phyloP scores from a whole-genome alignment of 257 asterid genomes.

The Sherardia arvensis region DNA sequence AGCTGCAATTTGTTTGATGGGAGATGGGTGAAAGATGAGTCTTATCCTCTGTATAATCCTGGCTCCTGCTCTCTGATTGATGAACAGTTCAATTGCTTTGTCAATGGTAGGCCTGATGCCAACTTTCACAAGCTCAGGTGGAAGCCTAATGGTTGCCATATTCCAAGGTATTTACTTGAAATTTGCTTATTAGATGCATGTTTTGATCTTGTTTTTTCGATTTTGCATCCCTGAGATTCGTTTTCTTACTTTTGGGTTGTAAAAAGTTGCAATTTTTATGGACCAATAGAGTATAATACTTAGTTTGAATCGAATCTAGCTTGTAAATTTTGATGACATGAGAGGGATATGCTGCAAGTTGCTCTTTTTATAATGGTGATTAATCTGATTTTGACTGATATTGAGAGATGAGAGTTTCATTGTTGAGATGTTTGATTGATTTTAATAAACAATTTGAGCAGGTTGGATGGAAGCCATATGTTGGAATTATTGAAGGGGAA shows the following conservation, averaged over 20 bases:
- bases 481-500: conserved; percentile 54
- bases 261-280: not conserved
- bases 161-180: conserved; percentile 51
- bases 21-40: conserved; percentile 75
- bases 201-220: not conserved
- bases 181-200: not conserved
- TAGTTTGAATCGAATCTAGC: not conserved
- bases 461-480: conserved; percentile 51
- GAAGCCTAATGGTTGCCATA: conserved; percentile 80
- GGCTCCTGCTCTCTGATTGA: conserved; percentile 93
- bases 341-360: not conserved
- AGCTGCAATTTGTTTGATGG: conserved; percentile 78
- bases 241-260: not conserved
- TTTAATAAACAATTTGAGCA: conserved; percentile 12
- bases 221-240: not conserved
- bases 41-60: conserved; percentile 77
- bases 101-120: conserved; percentile 72
- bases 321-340: not conserved
- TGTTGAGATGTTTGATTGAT: conserved; percentile 2
- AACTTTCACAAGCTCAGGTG: conserved; percentile 53
- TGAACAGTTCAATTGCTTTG: conserved; percentile 77
- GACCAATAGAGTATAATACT: not conserved
- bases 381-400: not conserved
- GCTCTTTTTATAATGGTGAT: not conserved
- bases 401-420: not conserved